Evolutionary conservation across 495 filamentous ascomycete genomes (phyloP).

Genomic region (Ramalina peruviana): DNA sequence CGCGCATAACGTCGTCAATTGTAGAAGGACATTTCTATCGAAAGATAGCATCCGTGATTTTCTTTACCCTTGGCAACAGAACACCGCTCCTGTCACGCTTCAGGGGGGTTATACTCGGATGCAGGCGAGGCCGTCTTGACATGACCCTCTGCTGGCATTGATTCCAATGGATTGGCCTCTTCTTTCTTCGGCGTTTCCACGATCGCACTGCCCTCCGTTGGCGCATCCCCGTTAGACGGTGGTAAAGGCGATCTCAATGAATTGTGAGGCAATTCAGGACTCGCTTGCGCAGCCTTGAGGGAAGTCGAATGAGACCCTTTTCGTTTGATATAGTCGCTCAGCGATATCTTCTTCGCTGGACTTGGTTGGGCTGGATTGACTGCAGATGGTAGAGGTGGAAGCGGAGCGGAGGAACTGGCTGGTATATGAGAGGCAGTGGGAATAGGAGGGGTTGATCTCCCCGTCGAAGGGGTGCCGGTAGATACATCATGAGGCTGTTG

Average conservation of each 20-base stretch:
- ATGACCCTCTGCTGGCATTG: background rate
- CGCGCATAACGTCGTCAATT: conserved; percentile 9
- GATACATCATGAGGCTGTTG: conserved; percentile 8
- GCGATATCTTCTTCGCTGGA: conserved; percentile 46
- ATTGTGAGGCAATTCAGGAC: conserved; percentile 5
- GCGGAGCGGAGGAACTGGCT: conserved; percentile 5
- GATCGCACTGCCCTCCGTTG: conserved; percentile 9
- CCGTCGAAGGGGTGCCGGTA: conserved; percentile 22
- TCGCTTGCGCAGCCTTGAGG: conserved; percentile 9
- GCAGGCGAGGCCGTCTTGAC: background rate
- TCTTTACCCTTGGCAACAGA: too few species aligned
- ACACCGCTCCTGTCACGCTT: background rate
- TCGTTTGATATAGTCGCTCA: conserved; percentile 49
- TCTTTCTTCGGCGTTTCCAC: conserved; percentile 12
- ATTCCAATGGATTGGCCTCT: conserved; percentile 8
- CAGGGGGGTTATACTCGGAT: conserved; percentile 4
- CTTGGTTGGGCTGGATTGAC: conserved; percentile 35
- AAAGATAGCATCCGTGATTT: too few species aligned
- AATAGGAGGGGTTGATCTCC: conserved; percentile 20
- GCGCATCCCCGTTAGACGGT: conserved; percentile 1
- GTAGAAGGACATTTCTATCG: background rate
- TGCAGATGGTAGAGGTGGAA: conserved; percentile 3
- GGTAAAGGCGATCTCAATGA: conserved; percentile 6
- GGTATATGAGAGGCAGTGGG: conserved; percentile 20
- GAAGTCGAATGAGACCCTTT: conserved; percentile 17